These are phyloP conservation scores for Carex scoparia DNA, from an alignment of 176 grass and related monocot genomes.

Conservation along the genomic window DNA sequence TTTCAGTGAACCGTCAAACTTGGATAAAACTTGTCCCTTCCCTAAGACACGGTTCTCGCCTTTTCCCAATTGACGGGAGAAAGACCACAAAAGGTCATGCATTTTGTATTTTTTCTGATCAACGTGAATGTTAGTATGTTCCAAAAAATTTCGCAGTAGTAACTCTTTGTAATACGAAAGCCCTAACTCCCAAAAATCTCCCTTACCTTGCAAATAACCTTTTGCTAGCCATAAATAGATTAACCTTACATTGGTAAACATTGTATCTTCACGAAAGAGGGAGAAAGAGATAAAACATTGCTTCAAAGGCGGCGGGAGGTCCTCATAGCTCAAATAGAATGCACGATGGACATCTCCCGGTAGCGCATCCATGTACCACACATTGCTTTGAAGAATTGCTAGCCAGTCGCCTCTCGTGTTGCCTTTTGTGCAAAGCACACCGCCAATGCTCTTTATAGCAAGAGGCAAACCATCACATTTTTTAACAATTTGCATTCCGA, in stretches of 20 bases:
- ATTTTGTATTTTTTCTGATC: neutral
- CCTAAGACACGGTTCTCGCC: neutral
- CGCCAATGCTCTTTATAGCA: conserved; percentile 38
- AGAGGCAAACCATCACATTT: conserved; percentile 49
- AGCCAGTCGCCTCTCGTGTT: neutral
- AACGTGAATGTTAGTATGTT: neutral
- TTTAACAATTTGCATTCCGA: conserved; percentile 19
- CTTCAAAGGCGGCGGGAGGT: conserved; percentile 27
- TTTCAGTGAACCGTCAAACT: neutral
- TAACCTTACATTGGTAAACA: neutral
- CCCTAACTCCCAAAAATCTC: neutral
- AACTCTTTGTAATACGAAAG: conserved; percentile 24
- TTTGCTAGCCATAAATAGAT: conserved; percentile 20
- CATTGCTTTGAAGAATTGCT: neutral
- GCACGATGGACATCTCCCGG: conserved; percentile 21
- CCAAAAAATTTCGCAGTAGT: conserved; percentile 31
- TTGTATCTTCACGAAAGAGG: conserved; percentile 22
- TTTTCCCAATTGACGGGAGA: neutral
- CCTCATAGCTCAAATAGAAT: conserved; percentile 22
- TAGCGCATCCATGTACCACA: conserved; percentile 21
- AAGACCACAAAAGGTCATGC: neutral
- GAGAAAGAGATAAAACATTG: conserved; percentile 32
- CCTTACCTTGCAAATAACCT: conserved; percentile 12
- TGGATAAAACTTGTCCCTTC: too few relatives aligned
- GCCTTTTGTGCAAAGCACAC: conserved; percentile 11